phyloP scores from a whole-genome alignment of 2,329 filamentous ascomycete genomes.

The Epichloe glyceriae region DNA sequence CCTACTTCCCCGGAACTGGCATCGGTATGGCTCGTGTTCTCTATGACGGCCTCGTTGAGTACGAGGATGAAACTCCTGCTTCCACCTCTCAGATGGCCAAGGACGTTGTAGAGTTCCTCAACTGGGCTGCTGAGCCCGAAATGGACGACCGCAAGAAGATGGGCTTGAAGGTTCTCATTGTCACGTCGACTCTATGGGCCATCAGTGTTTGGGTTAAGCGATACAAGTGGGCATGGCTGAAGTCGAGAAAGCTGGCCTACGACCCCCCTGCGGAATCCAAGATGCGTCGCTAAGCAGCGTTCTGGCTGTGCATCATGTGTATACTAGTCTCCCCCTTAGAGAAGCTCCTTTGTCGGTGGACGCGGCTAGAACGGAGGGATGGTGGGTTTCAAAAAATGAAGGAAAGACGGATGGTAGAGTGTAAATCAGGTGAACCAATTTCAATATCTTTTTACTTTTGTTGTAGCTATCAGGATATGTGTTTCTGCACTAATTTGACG shows the following conservation, averaged over 20 bases:
- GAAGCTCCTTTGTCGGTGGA: constrained; percentile 29
- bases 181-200: constrained; percentile 67
- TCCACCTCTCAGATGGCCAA: constrained; percentile 99
- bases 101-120: constrained; percentile 96
- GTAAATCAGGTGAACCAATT: constrained; percentile 36
- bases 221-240: constrained; percentile 97
- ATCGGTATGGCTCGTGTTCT: constrained; percentile 98
- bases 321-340: constrained; percentile 28
- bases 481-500: no score
- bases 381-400: constrained; percentile 17
- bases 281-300: constrained; percentile 32
- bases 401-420: constrained; percentile 28
- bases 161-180: constrained; percentile 89
- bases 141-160: constrained; percentile 99
- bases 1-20: constrained; percentile 97
- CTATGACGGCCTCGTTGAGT: constrained; percentile 94
- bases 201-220: constrained; percentile 96
- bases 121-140: constrained; percentile 98
- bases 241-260: constrained; percentile 89
- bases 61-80: constrained; percentile 90
- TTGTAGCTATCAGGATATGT: not conserved
- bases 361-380: constrained; percentile 24
- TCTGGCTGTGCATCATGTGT: constrained; percentile 20
- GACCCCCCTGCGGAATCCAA: constrained; percentile 53
- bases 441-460: constrained; percentile 21